Evolutionary conservation across 371 early-diverging fungal genomes (phyloP).

Genomic region (Lichtheimia ramosa): DNA sequence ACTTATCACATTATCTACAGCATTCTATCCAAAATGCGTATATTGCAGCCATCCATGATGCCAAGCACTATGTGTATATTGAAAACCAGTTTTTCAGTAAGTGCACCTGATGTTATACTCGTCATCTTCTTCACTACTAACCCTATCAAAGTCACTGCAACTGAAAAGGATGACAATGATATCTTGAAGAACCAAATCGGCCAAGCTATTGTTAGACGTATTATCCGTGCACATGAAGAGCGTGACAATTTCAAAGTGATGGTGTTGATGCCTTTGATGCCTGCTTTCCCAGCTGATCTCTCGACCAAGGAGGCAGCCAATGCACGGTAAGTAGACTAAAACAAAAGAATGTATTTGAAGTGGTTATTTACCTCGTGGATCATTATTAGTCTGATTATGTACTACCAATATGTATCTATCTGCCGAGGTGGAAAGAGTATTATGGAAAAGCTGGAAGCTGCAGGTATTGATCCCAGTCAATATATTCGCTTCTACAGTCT

Average conservation of each 20-base stretch:
- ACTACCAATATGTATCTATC: conserved; percentile 77
- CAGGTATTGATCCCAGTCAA: conserved; percentile 59
- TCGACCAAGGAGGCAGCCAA: conserved; percentile 76
- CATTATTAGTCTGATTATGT: conserved; percentile 61
- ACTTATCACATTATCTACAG: conserved; percentile 25
- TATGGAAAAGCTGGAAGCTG: conserved; percentile 43
- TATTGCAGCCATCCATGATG: conserved; percentile 64
- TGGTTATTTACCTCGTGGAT: too few species aligned
- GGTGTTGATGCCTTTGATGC: conserved; percentile 91
- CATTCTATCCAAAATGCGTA: conserved; percentile 89
- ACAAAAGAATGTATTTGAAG: not conserved
- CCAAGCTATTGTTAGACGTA: conserved; percentile 76
- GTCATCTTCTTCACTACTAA: not conserved
- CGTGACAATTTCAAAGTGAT: conserved; percentile 80
- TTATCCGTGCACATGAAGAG: conserved; percentile 73
- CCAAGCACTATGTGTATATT: conserved; percentile 91
- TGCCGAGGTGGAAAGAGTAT: conserved; percentile 70
- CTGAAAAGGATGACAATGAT: conserved; percentile 43
- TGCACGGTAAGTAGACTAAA: conserved; percentile 43
- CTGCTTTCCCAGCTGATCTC: conserved; percentile 89
- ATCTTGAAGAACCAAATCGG: conserved; percentile 80
- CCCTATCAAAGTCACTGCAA: conserved; percentile 58
- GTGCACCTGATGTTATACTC: conserved; percentile 6
- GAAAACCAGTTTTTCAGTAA: conserved; percentile 96
- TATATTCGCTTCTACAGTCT: conserved; percentile 78